Evolutionary conservation across 148 eudicot genomes (phyloP).

Genomic region (Silene conica): DNA sequence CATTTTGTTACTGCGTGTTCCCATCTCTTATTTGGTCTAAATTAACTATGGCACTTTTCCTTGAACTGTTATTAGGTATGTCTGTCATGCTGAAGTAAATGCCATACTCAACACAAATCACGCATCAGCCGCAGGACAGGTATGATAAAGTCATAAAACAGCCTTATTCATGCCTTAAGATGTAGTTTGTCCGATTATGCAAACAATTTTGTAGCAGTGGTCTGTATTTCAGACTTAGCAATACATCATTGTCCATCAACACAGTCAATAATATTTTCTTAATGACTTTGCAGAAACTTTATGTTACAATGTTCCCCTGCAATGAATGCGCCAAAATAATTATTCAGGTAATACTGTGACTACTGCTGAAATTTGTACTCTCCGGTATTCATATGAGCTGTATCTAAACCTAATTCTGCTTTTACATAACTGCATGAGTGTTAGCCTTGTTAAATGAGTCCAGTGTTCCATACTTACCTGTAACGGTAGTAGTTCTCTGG

Average conservation of each 20-base stretch:
- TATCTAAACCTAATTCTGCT: background rate
- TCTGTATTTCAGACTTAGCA: background rate
- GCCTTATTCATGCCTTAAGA: background rate
- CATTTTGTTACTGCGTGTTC: background rate
- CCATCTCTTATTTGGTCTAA: background rate
- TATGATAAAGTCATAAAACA: conserved; percentile 22
- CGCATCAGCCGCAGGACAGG: conserved; percentile 97
- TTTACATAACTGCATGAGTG: background rate
- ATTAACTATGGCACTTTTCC: background rate
- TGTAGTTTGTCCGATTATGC: background rate
- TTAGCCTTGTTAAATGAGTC: background rate
- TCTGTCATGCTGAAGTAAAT: conserved; percentile 97
- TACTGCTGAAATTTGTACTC: background rate
- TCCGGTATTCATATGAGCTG: background rate
- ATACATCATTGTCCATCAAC: background rate
- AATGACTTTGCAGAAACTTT: conserved; percentile 61
- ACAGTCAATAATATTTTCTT: background rate
- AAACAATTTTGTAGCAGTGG: background rate
- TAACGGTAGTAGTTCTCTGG: background rate
- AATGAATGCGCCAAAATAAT: conserved; percentile 93
- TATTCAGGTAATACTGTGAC: conserved; percentile 60
- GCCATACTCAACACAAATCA: conserved; percentile 90
- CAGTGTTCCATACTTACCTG: background rate
- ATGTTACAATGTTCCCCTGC: conserved; percentile 97
- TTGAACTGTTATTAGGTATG: conserved; percentile 49